Conservation (phyloP, 768 basidiomycete species). For the Cystofilobasidium capitatum region DNA sequence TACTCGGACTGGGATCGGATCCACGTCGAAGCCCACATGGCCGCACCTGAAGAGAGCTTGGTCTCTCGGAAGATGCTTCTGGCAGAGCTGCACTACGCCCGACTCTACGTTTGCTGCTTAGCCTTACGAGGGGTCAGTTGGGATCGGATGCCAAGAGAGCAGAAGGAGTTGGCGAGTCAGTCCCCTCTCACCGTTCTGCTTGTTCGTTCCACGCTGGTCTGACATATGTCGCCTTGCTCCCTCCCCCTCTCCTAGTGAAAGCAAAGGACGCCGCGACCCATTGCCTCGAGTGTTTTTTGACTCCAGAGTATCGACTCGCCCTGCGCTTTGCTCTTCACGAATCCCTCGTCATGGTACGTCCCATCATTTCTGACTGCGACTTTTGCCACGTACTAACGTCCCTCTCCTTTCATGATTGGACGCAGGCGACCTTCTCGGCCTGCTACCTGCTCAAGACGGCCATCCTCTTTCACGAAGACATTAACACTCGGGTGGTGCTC, state of each 20-base stretch:
- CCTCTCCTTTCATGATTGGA: background rate
- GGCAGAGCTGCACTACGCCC: constrained; percentile 82
- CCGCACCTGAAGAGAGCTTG: constrained; percentile 76
- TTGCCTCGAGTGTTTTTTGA: constrained; percentile 71
- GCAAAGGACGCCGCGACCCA: constrained; percentile 85
- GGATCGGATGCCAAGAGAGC: constrained; percentile 94
- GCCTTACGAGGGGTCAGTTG: constrained; percentile 82
- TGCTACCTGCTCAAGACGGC: constrained; percentile 42
- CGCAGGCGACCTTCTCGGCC: constrained; percentile 1
- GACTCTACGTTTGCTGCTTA: constrained; percentile 88
- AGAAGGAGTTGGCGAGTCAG: constrained; percentile 50
- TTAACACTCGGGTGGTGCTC: constrained; percentile 66
- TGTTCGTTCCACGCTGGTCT: background rate
- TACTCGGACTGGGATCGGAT: constrained; percentile 78
- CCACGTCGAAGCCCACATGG: constrained; percentile 69
- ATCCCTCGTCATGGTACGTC: constrained; percentile 79
- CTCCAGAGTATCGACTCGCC: constrained; percentile 52
- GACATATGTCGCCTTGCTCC: background rate
- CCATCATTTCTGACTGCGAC: constrained; percentile 80
- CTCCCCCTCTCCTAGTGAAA: constrained; percentile 62
- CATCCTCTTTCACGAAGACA: constrained; percentile 74
- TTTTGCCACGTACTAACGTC: constrained; percentile 48
- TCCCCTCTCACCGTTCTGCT: background rate
- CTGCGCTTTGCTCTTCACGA: constrained; percentile 88
- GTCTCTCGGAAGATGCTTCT: constrained; percentile 77